A percentile compares a stretch with the other conserved stretches of the same genome.
These are phyloP conservation scores for Magnusiomyces sp. DNA, from an alignment of 1,139 yeast genomes.

Conservation along the genomic window DNA sequence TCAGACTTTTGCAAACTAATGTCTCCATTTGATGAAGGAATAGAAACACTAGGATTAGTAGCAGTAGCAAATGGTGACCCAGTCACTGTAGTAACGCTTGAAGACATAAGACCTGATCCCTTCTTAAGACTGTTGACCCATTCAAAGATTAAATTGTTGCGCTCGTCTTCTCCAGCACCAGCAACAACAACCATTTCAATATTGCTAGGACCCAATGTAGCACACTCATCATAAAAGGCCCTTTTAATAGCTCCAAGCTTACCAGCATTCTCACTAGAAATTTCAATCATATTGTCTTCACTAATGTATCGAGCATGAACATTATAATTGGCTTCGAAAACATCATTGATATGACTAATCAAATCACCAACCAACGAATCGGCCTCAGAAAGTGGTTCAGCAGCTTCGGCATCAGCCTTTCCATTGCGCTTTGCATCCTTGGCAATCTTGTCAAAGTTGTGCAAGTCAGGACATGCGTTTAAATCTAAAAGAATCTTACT, in stretches of 20 bases:
- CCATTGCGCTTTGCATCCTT: background rate
- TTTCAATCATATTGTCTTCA: conserved; percentile 31
- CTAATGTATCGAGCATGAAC: conserved; percentile 73
- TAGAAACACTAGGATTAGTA: background rate
- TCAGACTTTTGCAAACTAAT: too few relatives aligned
- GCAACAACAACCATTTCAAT: conserved; percentile 33
- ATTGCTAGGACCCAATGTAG: too few relatives aligned
- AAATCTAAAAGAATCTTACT: conserved; percentile 62
- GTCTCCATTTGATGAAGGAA: background rate
- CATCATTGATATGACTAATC: conserved; percentile 74
- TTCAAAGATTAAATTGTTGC: conserved; percentile 60
- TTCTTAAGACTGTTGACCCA: conserved; percentile 40
- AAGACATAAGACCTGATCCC: conserved; percentile 35
- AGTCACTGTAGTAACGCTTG: background rate
- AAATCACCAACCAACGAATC: conserved; percentile 68
- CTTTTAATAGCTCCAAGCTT: conserved; percentile 22
- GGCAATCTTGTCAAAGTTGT: background rate
- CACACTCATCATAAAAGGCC: conserved; percentile 14
- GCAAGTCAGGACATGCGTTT: conserved; percentile 3
- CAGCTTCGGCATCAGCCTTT: background rate
- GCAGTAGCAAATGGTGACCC: background rate
- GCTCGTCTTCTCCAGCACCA: conserved; percentile 57
- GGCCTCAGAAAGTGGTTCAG: background rate
- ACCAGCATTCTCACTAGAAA: conserved; percentile 19
- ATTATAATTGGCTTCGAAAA: conserved; percentile 47